Evolutionary conservation across 108 stramenopile genomes (phyloP).

Genomic region (Tribonema minus): DNA sequence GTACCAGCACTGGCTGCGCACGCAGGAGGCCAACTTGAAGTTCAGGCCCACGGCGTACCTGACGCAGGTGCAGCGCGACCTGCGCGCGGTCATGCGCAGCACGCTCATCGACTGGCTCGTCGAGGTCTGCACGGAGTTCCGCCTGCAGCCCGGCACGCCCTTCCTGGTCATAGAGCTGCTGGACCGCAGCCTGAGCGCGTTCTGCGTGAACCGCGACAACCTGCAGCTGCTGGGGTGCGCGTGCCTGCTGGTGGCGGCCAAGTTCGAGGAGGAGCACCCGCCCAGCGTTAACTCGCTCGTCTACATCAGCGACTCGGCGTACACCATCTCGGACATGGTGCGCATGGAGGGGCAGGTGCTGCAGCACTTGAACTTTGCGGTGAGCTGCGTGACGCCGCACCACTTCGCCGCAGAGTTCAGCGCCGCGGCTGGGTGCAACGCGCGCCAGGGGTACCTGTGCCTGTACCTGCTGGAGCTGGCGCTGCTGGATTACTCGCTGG

Average conservation of each 20-base stretch:
- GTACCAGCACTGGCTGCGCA: slow-evolving; percentile 85
- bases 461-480: slow-evolving; percentile 82
- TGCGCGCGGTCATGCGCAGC: slow-evolving; percentile 86
- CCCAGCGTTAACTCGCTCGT: slow-evolving; percentile 91
- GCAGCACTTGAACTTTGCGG: slow-evolving; percentile 69
- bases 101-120: slow-evolving; percentile 97
- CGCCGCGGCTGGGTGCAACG: slow-evolving; percentile 77
- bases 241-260: slow-evolving; percentile 86
- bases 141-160: slow-evolving; percentile 86
- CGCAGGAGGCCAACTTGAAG: slow-evolving; percentile 76
- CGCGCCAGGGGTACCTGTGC: slow-evolving; percentile 69
- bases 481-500: slow-evolving; percentile 82
- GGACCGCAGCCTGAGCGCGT: slow-evolving; percentile 78
- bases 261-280: slow-evolving; percentile 99
- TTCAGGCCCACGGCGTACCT: slow-evolving; percentile 69
- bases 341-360: slow-evolving; percentile 91
- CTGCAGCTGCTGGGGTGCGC: slow-evolving; percentile 97
- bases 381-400: slow-evolving; percentile 82
- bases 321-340: slow-evolving; percentile 80
- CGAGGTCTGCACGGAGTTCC: slow-evolving; percentile 95
- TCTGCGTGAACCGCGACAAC: slow-evolving; percentile 67
- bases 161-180: slow-evolving; percentile 89
- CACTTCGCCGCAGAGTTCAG: slow-evolving; percentile 83
- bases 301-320: slow-evolving; percentile 91
- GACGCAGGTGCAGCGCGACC: slow-evolving; percentile 64